These are phyloP conservation scores for Cadophora sp. DNA, from an alignment of 2,329 filamentous ascomycete species.

Conservation along the genomic window DNA sequence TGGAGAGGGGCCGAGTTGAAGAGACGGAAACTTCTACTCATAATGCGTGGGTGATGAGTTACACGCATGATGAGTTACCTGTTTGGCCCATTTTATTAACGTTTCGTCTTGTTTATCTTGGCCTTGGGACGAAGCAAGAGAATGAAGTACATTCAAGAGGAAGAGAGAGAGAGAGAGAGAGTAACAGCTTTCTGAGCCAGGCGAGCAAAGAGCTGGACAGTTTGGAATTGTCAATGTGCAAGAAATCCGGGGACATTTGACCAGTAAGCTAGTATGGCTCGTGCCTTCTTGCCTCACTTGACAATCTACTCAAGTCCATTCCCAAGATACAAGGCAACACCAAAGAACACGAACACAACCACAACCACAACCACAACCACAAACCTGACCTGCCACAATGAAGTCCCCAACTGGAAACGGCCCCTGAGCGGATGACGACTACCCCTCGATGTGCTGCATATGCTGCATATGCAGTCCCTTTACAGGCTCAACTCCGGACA, in stretches of 20 bases:
- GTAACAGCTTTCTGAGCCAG: neutral
- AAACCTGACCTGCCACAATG: conserved; percentile 5
- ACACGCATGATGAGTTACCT: neutral
- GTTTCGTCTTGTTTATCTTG: neutral
- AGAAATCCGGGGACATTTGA: neutral
- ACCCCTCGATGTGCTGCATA: neutral
- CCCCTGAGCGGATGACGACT: conserved; percentile 13
- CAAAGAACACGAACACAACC: neutral
- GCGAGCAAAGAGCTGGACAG: neutral
- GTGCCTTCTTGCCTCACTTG: conserved; percentile 14
- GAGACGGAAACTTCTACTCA: neutral
- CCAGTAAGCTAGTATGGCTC: neutral
- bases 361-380: neutral
- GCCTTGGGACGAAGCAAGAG: neutral
- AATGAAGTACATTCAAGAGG: neutral
- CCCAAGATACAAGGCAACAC: conserved; percentile 9
- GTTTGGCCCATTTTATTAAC: neutral
- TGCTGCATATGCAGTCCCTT: conserved; percentile 11
- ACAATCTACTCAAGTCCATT: neutral
- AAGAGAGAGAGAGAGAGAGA: neutral
- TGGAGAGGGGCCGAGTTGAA: neutral
- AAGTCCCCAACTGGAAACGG: neutral
- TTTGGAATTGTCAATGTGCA: neutral
- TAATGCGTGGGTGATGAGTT: neutral
- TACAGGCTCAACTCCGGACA: conserved; percentile 9